These are phyloP conservation scores for Sclerotinia subarctica DNA, from an alignment of 2,329 filamentous ascomycete genomes.

Conservation along the genomic window DNA sequence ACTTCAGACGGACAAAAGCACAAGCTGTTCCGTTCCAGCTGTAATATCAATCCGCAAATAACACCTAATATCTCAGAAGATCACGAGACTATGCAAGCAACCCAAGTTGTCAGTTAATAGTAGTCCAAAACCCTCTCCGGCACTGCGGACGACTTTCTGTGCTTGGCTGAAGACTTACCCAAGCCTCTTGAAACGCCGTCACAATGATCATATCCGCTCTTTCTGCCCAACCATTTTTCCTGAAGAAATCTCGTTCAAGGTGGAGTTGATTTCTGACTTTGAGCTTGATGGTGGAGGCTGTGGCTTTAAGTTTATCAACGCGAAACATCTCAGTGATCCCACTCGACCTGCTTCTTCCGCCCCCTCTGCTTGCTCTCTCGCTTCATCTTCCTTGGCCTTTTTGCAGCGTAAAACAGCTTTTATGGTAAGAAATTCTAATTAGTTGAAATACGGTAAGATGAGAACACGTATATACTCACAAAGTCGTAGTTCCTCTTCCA, in stretches of 20 bases:
- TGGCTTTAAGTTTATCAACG: neutral
- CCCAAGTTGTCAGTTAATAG: neutral
- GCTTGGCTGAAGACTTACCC: neutral
- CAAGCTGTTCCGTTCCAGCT: neutral
- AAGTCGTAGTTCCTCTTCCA: constrained; percentile 7
- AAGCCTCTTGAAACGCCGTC: neutral
- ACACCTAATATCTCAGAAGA: neutral
- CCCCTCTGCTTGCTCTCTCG: too few species aligned
- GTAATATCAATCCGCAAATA: accelerated
- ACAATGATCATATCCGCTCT: neutral
- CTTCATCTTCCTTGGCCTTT: neutral
- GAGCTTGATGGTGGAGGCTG: neutral
- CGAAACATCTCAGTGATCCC: neutral
- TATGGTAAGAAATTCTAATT: neutral
- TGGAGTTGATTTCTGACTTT: neutral
- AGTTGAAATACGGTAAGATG: neutral
- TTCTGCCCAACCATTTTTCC: neutral
- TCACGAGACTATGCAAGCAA: neutral
- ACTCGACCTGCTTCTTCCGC: neutral
- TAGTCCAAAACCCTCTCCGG: neutral
- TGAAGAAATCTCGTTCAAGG: neutral
- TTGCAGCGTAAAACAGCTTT: neutral
- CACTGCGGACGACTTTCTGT: neutral
- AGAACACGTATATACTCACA: neutral
- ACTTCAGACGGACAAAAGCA: neutral